Conservation (phyloP, 148 eudicot species). For the Camellia lanceoleosa region DNA sequence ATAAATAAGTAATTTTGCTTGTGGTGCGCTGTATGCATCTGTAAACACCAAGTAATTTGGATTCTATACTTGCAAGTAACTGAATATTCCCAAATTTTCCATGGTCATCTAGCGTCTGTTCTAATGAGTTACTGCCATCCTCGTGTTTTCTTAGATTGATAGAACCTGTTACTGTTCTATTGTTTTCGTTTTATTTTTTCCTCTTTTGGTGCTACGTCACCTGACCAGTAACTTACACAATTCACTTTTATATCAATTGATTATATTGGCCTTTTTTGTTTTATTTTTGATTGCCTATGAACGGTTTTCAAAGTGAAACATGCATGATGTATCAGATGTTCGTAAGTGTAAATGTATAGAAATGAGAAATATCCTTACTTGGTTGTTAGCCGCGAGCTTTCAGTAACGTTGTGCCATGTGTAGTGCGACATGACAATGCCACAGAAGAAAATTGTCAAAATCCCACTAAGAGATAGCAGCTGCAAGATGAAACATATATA, state of each 20-base stretch:
- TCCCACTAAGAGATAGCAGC: conserved; percentile 68
- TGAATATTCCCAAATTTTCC: not conserved
- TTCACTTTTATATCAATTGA: not conserved
- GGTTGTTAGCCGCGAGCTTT: conserved; percentile 75
- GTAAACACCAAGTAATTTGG: not conserved
- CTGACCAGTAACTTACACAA: not conserved
- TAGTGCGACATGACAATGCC: conserved; percentile 82
- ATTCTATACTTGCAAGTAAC: not conserved
- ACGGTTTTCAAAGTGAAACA: not conserved
- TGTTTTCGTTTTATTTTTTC: not conserved
- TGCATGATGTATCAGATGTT: not conserved
- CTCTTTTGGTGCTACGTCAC: not conserved
- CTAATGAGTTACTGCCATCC: not conserved
- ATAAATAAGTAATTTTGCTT: not conserved
- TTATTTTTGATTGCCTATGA: not conserved
- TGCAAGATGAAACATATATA: conserved; percentile 33
- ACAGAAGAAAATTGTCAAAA: conserved; percentile 74
- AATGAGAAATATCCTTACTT: conserved; percentile 42
- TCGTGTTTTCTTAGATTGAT: not conserved
- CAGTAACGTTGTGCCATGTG: conserved; percentile 83
- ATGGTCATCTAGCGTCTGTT: not conserved
- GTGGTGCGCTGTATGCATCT: not conserved
- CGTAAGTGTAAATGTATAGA: not conserved
- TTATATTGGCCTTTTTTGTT: not conserved
- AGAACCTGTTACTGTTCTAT: not conserved